Base-by-base conservation (phyloP, 805 yeast species). In the Yarrowia yakushimensis region DNA sequence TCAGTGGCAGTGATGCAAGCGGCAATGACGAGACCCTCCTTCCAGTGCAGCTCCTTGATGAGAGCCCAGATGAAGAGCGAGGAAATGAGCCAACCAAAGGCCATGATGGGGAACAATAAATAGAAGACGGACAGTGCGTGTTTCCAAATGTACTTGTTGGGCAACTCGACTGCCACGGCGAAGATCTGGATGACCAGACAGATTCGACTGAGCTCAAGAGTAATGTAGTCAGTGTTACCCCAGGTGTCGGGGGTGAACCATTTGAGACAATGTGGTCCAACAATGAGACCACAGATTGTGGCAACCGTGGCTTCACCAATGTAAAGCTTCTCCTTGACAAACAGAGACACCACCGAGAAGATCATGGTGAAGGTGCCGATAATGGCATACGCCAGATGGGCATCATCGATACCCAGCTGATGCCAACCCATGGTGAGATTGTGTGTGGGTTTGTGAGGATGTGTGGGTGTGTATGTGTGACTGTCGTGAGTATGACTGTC, bases 1-100 rank as follows among this genome's bases (percentile, higher is more conserved):
- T 91, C 97, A 0, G 97, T 92, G 1, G 97, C 97, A 0, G 97
- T 92, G 48, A 91, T 85, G 72, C 97, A 90, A 1, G 96, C 97
- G 31, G 92, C 82, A 1, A 91, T 84, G 52, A 86, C 79, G 34
- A 91, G 79, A 2, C 90, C 85, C 55, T 85, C 88, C 20, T 88
- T 73, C 76, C 91, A 90, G 62, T 81, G 77, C 63, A 91, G 78
- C 9, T 85, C 82, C 0, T 94, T 93, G 34, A 92, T 85, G 30
- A 92, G 75, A 23, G 81, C 79, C 88, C 91, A 92, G 41, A 90
- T 81, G 68, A 90, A 89, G 2, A 86, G 78, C 0, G 96, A 93
- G 27, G 90, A 86, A 1, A 89, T 76, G 42, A 91, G 74, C 97
- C 97, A 91, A 22, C 97, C 97, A 62, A 78, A 78, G 1, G 96